Percentiles rank a stretch among this genome's conserved stretches.
Evolutionary conservation across 2,329 filamentous ascomycete species (phyloP).

Genomic region (Penicillium sp.): DNA sequence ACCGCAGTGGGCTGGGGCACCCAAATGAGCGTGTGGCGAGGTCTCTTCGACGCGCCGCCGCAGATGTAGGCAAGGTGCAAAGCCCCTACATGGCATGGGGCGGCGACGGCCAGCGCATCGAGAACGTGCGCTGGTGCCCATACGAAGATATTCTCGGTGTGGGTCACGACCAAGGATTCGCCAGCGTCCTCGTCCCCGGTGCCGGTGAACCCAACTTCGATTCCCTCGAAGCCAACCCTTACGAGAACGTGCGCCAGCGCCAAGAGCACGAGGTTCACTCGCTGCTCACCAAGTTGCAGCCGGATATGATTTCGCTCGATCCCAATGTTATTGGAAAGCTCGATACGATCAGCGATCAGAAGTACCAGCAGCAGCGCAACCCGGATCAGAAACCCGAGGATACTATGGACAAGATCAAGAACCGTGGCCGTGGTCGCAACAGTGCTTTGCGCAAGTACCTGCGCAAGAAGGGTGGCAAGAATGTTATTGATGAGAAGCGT

Average conservation of each 20-base stretch:
- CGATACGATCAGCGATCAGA: constrained; percentile 76
- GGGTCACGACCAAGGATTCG: constrained; percentile 82
- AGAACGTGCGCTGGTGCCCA: constrained; percentile 87
- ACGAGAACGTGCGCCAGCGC: constrained; percentile 88
- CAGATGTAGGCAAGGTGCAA: constrained; percentile 76
- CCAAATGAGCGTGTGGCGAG: constrained; percentile 85
- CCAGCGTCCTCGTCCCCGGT: constrained; percentile 85
- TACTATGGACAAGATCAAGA: constrained; percentile 62
- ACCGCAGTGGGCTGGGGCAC: constrained; percentile 92
- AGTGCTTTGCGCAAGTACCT: constrained; percentile 84
- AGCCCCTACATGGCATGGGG: constrained; percentile 94
- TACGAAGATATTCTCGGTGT: constrained; percentile 92
- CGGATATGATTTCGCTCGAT: constrained; percentile 95
- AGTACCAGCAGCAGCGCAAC: constrained; percentile 75
- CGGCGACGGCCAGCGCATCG: constrained; percentile 77
- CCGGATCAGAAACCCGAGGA: constrained; percentile 71
- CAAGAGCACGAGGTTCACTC: constrained; percentile 89
- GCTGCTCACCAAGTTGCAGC: constrained; percentile 89
- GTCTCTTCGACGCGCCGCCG: constrained; percentile 75
- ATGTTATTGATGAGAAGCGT: constrained; percentile 94
- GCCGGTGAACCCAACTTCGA: constrained; percentile 98
- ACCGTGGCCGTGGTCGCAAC: constrained; percentile 85
- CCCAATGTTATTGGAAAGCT: constrained; percentile 89
- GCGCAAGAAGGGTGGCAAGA: constrained; percentile 87
- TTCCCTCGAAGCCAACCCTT: constrained; percentile 89